Conservation (phyloP, 73 alveolate genomes). For the Uronychia setigera region DNA sequence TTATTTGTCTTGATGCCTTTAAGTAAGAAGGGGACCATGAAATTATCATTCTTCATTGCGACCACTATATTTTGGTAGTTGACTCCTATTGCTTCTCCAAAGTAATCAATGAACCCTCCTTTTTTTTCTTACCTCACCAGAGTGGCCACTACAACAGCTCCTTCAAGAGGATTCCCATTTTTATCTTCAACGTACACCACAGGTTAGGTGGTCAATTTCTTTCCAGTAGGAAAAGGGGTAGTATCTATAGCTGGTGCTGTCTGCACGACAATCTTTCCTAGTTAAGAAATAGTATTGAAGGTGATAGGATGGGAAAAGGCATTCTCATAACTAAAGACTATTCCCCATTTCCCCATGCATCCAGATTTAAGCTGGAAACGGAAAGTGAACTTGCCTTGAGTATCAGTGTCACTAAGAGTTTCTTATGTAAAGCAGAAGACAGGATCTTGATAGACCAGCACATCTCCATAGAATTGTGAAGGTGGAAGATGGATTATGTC, state of each 20-base stretch:
- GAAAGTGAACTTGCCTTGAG: not conserved
- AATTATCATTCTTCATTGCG: too few species aligned
- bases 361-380: not conserved
- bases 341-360: not conserved
- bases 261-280: not conserved
- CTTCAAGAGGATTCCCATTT: not conserved
- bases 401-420: not conserved
- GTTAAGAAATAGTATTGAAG: not conserved
- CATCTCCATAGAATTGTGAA: too few species aligned
- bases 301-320: not conserved
- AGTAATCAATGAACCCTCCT: not conserved
- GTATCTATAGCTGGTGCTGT: not conserved
- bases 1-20: not conserved
- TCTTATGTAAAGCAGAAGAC: not conserved
- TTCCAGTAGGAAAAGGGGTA: not conserved
- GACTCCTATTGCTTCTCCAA: not conserved
- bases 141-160: not conserved
- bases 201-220: not conserved
- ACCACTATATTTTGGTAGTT: not conserved
- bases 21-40: not conserved
- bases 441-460: not conserved
- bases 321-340: not conserved
- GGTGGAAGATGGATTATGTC: too few species aligned
- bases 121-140: not conserved
- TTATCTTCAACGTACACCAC: not conserved